Base-by-base conservation (phyloP, 805 yeast species). In the Starmerella ratchasimensis region DNA sequence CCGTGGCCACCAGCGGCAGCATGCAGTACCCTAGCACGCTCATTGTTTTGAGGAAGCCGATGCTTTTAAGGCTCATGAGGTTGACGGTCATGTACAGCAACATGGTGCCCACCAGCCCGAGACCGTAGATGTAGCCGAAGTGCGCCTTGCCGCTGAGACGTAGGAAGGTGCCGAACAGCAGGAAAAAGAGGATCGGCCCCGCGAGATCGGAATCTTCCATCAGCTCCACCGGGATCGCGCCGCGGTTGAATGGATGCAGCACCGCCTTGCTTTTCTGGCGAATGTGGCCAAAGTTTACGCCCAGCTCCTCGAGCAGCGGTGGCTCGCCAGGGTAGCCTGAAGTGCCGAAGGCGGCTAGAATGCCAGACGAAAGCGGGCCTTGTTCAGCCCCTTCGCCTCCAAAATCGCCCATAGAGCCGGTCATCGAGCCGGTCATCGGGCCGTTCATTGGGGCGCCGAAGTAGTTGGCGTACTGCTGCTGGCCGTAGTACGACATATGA, bases 61-160 rank as follows among this genome's bases (percentile, higher is more conserved):
- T 60, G 33, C 60, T 47, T 30, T 56, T 45, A 38, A 55, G 43
- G 14, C 93, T 75, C 98, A 90, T 90, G 44, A 83, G 65, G 56
- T 80, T 84, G 57, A 93, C 79, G 42, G 90, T 64, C 49, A 72
- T 71, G 59, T 86, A 96, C 47, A 84, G 70, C 23, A 93, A 74
- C 13, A 82, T 55, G 1, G 93, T 79, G 14, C 98, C 98, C 49
- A 88, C 75, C 30, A 90, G 61, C 0, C 95, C 97, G 29, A 90
- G 93, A 28, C 98, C 97, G 54, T 90, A 90, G 34, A 90, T 80
- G 58, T 90, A 90, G 2, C 97, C 97, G 56, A 90, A 90, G 57
- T 90, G 97, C 13, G 88, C 80, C 57, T 88, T 90, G 4, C 98
- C 97, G 1, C 94, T 56, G 24, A 86, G 65, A 35, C 88, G 62